Conservation (phyloP, 768 basidiomycete species). For the Lactarius psammicola region DNA sequence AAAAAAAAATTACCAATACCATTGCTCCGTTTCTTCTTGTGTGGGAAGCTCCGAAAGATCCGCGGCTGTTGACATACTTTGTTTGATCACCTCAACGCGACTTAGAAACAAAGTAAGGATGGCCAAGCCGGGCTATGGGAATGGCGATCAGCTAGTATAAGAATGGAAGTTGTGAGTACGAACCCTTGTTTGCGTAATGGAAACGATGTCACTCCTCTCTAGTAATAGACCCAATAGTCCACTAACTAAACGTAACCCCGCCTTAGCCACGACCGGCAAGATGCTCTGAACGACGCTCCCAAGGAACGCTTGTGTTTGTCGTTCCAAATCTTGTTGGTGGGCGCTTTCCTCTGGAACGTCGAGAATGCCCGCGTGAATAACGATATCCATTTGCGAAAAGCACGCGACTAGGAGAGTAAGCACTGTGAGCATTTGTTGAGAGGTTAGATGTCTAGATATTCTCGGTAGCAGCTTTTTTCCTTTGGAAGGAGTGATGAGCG, state of each 20-base stretch:
- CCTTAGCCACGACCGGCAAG: slow-evolving; percentile 74
- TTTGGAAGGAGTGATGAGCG: slow-evolving; percentile 81
- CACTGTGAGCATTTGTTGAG: slow-evolving; percentile 78
- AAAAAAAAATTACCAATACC: slow-evolving; percentile 43
- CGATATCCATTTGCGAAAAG: slow-evolving; percentile 91
- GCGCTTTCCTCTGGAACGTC: slow-evolving; percentile 63
- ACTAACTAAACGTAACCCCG: slow-evolving; percentile 76
- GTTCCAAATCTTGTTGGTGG: slow-evolving; percentile 69
- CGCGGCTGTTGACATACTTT: slow-evolving; percentile 52
- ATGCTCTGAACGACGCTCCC: slow-evolving; percentile 84
- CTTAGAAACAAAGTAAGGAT: slow-evolving; percentile 88
- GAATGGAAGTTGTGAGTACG: slow-evolving; percentile 32
- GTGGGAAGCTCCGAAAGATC: slow-evolving; percentile 59
- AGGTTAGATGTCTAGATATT: slow-evolving; percentile 77
- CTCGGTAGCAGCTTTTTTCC: slow-evolving; percentile 92
- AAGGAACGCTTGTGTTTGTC: slow-evolving; percentile 89
- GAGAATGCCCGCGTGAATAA: slow-evolving; percentile 69
- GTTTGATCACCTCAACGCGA: slow-evolving; percentile 89
- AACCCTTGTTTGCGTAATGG: slow-evolving; percentile 79
- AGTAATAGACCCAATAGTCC: slow-evolving; percentile 83
- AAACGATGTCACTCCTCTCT: slow-evolving; percentile 71
- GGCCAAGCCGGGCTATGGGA: slow-evolving; percentile 79
- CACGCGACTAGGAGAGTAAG: slow-evolving; percentile 91
- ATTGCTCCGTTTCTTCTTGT: slow-evolving; percentile 75
- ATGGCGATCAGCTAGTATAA: slow-evolving; percentile 19